These are phyloP conservation scores for Teratosphaeria destructans DNA, from an alignment of 2,329 filamentous ascomycete genomes.

Conservation along the genomic window DNA sequence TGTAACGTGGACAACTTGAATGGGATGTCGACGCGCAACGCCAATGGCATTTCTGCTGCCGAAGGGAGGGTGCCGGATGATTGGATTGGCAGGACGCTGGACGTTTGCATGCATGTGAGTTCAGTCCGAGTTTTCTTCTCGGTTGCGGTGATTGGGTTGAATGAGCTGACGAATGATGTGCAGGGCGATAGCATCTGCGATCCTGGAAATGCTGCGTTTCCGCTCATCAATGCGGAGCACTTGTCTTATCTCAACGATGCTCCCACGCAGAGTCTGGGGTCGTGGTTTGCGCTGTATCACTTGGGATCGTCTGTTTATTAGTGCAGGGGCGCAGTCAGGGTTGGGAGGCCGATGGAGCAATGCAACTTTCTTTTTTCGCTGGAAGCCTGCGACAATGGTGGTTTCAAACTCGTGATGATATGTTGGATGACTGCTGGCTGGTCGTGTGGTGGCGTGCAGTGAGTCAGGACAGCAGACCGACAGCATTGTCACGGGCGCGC, in stretches of 20 bases:
- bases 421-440: no score
- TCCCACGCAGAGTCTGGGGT: constrained; percentile 23
- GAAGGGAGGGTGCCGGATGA: constrained; percentile 19
- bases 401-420: no score
- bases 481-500: no score
- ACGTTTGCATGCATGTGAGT: constrained; percentile 28
- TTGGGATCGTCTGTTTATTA: neutral
- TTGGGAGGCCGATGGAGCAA: no score
- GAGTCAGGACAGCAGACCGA: no score
- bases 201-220: constrained; percentile 17
- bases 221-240: constrained; percentile 24
- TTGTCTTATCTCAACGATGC: constrained; percentile 19
- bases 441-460: no score
- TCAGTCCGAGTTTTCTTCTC: constrained; percentile 6
- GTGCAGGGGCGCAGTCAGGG: neutral
- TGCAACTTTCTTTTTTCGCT: no score
- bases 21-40: constrained; percentile 24
- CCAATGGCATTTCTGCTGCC: constrained; percentile 15
- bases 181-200: constrained; percentile 30
- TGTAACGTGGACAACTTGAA: constrained; percentile 29
- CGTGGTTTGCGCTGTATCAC: constrained; percentile 8
- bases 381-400: no score
- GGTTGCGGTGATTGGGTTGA: neutral
- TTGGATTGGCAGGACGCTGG: constrained; percentile 27
- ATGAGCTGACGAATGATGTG: neutral